Evolutionary conservation across 352 stramenopile genomes (phyloP), one percentile per base, ranked within the genome.

Genomic region (Globisporangium irregulare): DNA sequence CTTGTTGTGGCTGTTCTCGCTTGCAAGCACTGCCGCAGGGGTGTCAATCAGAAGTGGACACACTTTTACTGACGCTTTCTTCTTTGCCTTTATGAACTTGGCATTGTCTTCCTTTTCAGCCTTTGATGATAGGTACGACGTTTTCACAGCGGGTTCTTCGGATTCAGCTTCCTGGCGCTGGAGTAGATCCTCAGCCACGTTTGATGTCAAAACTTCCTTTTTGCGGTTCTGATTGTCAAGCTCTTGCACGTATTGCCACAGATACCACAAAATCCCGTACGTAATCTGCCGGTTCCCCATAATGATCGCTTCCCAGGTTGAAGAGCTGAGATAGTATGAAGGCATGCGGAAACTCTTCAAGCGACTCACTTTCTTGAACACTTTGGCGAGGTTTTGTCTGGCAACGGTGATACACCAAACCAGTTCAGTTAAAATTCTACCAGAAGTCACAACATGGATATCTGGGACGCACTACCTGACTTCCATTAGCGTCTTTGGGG

Each of bases 191-290:
- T 61, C 20, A 29, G 1, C 12, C 56, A 27, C 0, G 1, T n/a
- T 12, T 48, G 32, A 29, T 7, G 18, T 1, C 3, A 20, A 4
- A 48, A n/a, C 27, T 12, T 41, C 59, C 10, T 56, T 6, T 57
- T 70, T 36, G 50, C 58, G 46, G 4, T 18, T 59, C 29, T 32
- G 51, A 5, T 5, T 64, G n/a, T 56, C 38, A 53, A 36, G 62
- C 29, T 32, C 50, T 59, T 65, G 51, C 14, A 51, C 70, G 12
- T 62, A 64, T 34, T 88, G 80, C 79, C 79, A 84, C 6, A 89
- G 43, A 62, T 83, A 65, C 81, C 82, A 88, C 18, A 89, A 69
- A 24, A 89, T 43, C 5, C 74, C 79, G 50, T 83, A 89, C 24
- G 64, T 72, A 4, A 75, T 66, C 54, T 88, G 76, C 38, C 73